Evolutionary conservation across 805 yeast species (phyloP), one percentile per base, ranked within the genome.

Genomic region (Saccharomycopsis synnaedendra): DNA sequence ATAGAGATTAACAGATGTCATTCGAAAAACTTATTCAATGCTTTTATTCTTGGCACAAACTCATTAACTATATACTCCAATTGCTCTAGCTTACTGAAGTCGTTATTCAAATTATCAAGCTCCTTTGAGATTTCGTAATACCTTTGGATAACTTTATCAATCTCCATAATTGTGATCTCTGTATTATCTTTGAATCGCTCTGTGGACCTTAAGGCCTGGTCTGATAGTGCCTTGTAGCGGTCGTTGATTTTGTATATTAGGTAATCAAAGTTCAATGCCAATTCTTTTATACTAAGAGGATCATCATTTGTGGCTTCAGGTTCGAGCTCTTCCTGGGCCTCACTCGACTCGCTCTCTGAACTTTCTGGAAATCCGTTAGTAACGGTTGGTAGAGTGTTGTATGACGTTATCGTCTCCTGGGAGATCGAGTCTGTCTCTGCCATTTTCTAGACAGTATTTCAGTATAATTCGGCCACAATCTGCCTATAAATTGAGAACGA

Each of bases 261-360:
- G 55, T 81, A 80, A 56, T 84, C 90, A 58, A 74, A 82, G 46
- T 72, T 74, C 29, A 80, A 65, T 0, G 84, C 75, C 40, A 84
- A 63, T 48, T 73, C 70, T 55, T 76, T 74, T 11, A 83, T 69
- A 8, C 79, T 75, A 30, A 83, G 63, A 1, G 87, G 86, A 60
- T 83, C 89, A 29, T 71, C 75, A 4, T 62, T 61, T 64, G 10
- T 50, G 55, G 11, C 9, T n/a, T 37, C 6, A 33, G 30, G 6
- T 42, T 38, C 45, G 9, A 11, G n/a, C 28, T 5, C 28, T 19
- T 19, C 19, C 19, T 19, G 19, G 19, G 19, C 19, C 19, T 19
- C 19, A 19, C 19, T 19, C 19, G 19, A 19, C 2, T 19, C 19
- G 19, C 19, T 19, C 19, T 19, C 19, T 19, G 19, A 19, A 19